Evolutionary conservation across 2,329 filamentous ascomycete genomes (phyloP), one percentile per base, ranked within the genome.

Genomic region (Pseudogymnoascus sp.): DNA sequence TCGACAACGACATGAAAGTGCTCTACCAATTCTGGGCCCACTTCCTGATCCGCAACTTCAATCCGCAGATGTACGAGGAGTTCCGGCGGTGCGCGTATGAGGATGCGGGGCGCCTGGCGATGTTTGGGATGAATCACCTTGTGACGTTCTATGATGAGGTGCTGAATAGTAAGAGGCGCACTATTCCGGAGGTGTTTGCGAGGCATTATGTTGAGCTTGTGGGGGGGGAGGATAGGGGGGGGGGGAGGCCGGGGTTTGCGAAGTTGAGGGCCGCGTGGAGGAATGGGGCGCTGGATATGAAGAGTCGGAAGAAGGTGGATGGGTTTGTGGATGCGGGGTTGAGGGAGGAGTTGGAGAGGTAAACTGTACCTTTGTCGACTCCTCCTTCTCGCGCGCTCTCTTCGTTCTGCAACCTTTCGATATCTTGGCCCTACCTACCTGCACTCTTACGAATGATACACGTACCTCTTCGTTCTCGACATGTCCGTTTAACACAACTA

Each of bases 1-100:
- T 73, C 40, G 80, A 82, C 59, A 77, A 79, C 65, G 81, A 85
- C 70, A 86, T 88, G 80, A 81, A 84, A 71, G 80, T 84, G 64
- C 80, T 90, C 31, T 91, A 91, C 76, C 81, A 85, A 67, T 90
- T 90, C 77, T 92, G 88, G 87, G 84, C 85, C 18, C 83, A 88
- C 73, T 90, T 89, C 71, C 79, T 92, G 66, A 81, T 85, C 66
- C 81, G 84, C 70, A 87, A 89, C 75, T 91, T 92, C 81, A 89
- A 92, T 74, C 79, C 81, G 64, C 79, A 78, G 71, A 89, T 92
- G 84, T 92, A 92, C 76, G 78, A 84, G 71, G 88, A 92, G 73
- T 91, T 92, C 76, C 84, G 84, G 67, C 77, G 78, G 69, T 80
- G 83, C 72, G 88, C 89, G 63, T 76, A 87, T 65, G 84, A 87